Evolutionary conservation across 768 basidiomycete species (phyloP), one percentile per base, ranked within the genome.

Genomic region (Hericium coralloides): DNA sequence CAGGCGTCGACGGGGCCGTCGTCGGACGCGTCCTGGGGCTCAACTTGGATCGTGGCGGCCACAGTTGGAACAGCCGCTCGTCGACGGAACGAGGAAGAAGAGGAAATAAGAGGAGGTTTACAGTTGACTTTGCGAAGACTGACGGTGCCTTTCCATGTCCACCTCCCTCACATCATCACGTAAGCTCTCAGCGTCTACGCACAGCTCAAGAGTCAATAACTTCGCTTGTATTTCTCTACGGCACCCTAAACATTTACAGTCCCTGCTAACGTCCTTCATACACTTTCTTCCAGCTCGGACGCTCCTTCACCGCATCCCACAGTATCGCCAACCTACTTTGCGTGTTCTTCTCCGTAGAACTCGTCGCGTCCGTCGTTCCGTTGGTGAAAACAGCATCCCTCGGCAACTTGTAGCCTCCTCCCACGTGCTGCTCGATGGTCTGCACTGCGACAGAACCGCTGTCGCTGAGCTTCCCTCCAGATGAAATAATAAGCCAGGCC

Each of bases 271-370:
- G 10, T 17, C 38, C 39, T 15, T 22, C 75, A 65, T 83, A 87
- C 56, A 89, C 79, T 62, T 77, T 79, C 70, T 83, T 79, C 83
- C 87, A 91, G 70, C 88, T 89, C n/a, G 72, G 68, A 59, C 89
- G 69, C 63, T 77, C 75, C 63, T 77, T 76, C 67, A 89, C 73
- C 3, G 73, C 75, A 59, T 86, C 82, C 89, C 91, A 94, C 67
- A 89, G 89, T 36, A 73, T 76, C 1, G 72, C 78, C n/a, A 92
- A 55, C 68, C 53, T 70, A 53, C 54, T 63, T 63, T 50, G 69
- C 64, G 10, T 67, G 63, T 25, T 48, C 36, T 38, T 48, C 26
- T 37, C 37, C 3, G 52, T 45, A 2, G 49, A 4, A 18, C 38
- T 49, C 14, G 47, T 23, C 18, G 53, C 52, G 15, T 65, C 58